These are phyloP conservation scores for Coccomyxa sp. DNA, from an alignment of 139 green algal genomes.

Conservation along the genomic window DNA sequence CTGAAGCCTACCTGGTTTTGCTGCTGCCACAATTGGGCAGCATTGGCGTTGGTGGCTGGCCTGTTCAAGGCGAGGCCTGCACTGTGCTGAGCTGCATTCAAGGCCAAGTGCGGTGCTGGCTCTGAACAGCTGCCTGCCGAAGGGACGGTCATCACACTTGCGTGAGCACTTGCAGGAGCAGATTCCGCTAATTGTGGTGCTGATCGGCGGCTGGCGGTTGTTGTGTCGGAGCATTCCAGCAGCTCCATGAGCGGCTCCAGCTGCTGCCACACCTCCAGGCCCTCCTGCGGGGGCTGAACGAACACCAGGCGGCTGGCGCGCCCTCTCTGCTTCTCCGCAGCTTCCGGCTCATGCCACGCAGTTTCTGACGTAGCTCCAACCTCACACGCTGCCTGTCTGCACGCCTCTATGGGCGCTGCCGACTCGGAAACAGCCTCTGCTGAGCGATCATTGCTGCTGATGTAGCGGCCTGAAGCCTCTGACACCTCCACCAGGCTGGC, in stretches of 20 bases:
- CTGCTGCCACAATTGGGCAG: neutral
- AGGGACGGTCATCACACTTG: neutral
- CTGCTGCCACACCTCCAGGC: slow-evolving; percentile 24
- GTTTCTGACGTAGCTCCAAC: too few species aligned
- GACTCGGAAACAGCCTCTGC: too few species aligned
- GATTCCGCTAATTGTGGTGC: neutral
- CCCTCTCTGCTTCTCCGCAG: neutral
- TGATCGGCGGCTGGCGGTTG: neutral
- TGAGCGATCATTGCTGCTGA: too few species aligned
- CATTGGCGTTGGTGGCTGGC: neutral
- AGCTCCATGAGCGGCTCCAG: slow-evolving; percentile 15
- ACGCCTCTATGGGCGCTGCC: too few species aligned
- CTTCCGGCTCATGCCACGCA: too few species aligned
- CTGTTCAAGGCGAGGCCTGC: neutral
- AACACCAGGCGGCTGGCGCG: neutral
- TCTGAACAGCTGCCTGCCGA: neutral
- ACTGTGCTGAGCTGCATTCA: neutral
- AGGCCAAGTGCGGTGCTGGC: neutral
- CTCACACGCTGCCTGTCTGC: too few species aligned
- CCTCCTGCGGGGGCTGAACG: neutral
- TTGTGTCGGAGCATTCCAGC: slow-evolving; percentile 4
- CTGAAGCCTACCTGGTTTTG: too few species aligned
- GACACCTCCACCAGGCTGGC: neutral
- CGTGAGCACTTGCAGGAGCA: neutral
- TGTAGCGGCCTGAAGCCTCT: too few species aligned